These are phyloP conservation scores for Skeletonema marinoi DNA, from an alignment of 108 stramenopile genomes.

Conservation along the genomic window DNA sequence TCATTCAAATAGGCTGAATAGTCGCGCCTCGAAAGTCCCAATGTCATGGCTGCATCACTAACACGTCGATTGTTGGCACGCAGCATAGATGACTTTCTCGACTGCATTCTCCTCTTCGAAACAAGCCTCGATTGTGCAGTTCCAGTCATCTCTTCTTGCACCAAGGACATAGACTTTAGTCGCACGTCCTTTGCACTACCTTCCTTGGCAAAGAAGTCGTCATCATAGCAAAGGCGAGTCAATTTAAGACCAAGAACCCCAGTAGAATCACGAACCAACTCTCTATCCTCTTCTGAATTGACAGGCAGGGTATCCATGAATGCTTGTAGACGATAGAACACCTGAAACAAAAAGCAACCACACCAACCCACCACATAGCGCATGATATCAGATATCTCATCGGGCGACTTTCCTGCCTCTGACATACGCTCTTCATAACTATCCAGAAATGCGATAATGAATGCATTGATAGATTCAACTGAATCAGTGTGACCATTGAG, in stretches of 20 bases:
- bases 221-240: not conserved
- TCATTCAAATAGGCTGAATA: no score
- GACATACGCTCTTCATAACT: not conserved
- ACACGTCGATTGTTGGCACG: conserved; percentile 2
- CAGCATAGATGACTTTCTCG: not conserved
- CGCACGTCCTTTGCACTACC: not conserved
- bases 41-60: not conserved
- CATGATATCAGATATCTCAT: not conserved
- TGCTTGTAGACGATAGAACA: not conserved
- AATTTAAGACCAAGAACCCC: not conserved
- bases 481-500: conserved; percentile 1
- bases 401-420: not conserved
- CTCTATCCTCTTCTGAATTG: not conserved
- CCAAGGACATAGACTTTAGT: not conserved
- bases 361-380: not conserved
- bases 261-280: not conserved
- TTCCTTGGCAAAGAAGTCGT: not conserved
- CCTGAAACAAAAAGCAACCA: not conserved
- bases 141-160: not conserved
- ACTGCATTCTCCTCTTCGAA: not conserved
- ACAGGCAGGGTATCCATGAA: not conserved
- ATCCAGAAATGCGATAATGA: not conserved
- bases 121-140: not conserved
- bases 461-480: not conserved
- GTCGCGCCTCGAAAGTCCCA: no score